Base-by-base conservation (phyloP, 1,284 basidiomycete genomes). In the Heterobasidion irregulare region DNA sequence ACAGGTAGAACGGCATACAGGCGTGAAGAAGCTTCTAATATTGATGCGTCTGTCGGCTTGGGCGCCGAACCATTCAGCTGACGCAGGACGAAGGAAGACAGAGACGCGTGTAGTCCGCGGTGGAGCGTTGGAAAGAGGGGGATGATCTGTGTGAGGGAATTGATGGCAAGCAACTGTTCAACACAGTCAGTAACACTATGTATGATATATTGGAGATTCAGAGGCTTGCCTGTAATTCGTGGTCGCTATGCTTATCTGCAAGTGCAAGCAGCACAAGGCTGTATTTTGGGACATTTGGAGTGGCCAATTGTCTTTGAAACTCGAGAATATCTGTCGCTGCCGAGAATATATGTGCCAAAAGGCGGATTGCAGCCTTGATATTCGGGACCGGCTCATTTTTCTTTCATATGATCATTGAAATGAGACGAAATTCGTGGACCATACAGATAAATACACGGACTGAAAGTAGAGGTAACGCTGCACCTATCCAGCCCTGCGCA, bases 261-360 rank as follows among this genome's bases (percentile, higher is more conserved):
- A 89, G 65, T 3, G 71, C 64, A 32, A 86, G 67, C 16, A 90
- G 68, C 2, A 80, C 78, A 44, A 72, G 63, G 55, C 80, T 82
- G 65, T 85, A 83, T 68, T 89, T 92, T 12, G 82, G 75, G 19
- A 90, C 74, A 62, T 83, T 84, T 1, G 89, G 89, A 8, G 75
- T 73, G 18, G 78, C 80, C 1, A 91, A 72, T 66, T 89, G 88
- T 63, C 89, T 74, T 64, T 90, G 86, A 65, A 89, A 91, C 67
- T 92, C 89, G 26, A 80, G 71, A 32, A 81, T 72, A 62, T 82
- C 78, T 34, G 69, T 72, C 4, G 84, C 80, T 50, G 68, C 68
- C 34, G 72, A 78, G 61, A 90, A 84, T 9, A 91, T 75, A 36
- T 73, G 69, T 49, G 75, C 67, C 54, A 86, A 59, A n/a, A 89